A percentile compares a stretch with the other conserved stretches of the same genome.
Conservation (phyloP, 2,329 filamentous ascomycete species). For the Aspergillus novoparasiticus region DNA sequence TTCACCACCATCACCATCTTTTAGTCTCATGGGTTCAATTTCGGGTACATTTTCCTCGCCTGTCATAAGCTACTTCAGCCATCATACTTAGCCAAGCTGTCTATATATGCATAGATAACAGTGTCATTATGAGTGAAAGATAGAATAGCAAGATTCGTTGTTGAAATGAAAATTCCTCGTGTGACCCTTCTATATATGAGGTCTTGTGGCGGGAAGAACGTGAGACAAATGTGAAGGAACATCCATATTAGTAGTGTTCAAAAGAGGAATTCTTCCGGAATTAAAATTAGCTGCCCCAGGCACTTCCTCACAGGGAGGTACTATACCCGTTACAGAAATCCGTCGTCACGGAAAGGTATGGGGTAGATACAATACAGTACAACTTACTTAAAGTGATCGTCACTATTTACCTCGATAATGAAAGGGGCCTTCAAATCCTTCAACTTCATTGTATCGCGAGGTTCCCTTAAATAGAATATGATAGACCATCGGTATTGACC, state of each 20-base stretch:
- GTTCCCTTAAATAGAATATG: slow-evolving; percentile 2
- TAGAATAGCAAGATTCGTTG: no score
- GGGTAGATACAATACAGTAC: not conserved
- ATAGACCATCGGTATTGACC: not conserved
- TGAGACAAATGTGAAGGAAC: not conserved
- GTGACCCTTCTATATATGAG: not conserved
- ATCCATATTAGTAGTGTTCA: not conserved
- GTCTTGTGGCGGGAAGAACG: no score
- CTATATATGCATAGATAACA: no score
- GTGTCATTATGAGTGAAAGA: no score
- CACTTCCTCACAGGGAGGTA: no score
- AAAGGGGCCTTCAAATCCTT: not conserved
- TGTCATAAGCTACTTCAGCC: no score
- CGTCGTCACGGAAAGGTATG: not conserved
- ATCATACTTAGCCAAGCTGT: no score
- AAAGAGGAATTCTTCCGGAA: no score
- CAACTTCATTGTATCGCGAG: not conserved
- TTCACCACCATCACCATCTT: no score
- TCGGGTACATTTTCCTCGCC: no score
- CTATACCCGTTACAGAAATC: not conserved
- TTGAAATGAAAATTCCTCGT: not conserved
- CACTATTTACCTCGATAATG: slow-evolving; percentile 2
- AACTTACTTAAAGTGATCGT: slow-evolving; percentile 1
- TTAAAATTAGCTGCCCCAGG: no score
- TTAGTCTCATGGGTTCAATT: not conserved